Percentiles rank a stretch among this genome's conserved stretches.
phyloP scores from a whole-genome alignment of 139 green algal species.

The Tetraselmis striata region DNA sequence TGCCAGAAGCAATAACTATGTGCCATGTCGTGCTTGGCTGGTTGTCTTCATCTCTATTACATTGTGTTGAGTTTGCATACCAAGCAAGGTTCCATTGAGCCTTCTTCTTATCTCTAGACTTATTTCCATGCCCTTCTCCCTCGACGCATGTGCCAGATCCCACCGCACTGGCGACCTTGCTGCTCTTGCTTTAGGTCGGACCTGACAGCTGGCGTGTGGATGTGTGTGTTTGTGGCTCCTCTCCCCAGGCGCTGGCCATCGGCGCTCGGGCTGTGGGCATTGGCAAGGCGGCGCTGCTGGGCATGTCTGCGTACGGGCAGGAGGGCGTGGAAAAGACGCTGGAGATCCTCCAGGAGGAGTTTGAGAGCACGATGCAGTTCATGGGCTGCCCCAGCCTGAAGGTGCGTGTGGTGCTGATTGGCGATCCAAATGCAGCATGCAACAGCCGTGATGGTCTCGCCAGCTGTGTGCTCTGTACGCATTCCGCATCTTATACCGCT shows the following conservation, averaged over 20 bases:
- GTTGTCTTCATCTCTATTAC: no score
- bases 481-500: no score
- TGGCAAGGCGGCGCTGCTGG: slow-evolving; percentile 7
- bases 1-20: no score
- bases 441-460: no score
- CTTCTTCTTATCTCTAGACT: no score
- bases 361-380: slow-evolving; percentile 10
- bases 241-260: slow-evolving; percentile 2
- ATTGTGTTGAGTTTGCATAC: no score
- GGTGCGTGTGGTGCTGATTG: no score
- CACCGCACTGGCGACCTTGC: no score
- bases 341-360: slow-evolving; percentile 10
- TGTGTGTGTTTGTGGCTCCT: not conserved
- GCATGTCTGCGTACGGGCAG: slow-evolving; percentile 10
- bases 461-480: no score
- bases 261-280: slow-evolving; percentile 9
- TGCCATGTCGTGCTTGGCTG: no score
- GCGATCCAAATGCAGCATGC: no score
- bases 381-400: not conserved
- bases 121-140: not conserved
- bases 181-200: not conserved
- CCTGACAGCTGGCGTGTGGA: not conserved
- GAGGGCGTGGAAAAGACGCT: slow-evolving; percentile 8
- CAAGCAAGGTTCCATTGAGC: no score
- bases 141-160: not conserved